Evolutionary conservation across 495 filamentous ascomycete species (phyloP), one percentile per base, ranked within the genome.

Genomic region (Aspergillus incahuasiensis): DNA sequence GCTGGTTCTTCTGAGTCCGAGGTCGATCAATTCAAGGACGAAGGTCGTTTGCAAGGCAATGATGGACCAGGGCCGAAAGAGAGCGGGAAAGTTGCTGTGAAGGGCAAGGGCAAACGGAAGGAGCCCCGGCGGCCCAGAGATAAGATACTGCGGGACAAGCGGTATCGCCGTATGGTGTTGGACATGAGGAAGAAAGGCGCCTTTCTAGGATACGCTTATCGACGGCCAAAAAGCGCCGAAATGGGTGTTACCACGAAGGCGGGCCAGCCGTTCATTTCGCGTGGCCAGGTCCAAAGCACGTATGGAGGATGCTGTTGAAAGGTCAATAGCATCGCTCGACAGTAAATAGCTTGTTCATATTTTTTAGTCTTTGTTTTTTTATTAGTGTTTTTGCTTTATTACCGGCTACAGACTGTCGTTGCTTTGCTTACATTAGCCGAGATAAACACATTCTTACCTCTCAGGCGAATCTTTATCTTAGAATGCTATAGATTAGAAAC

Each of bases 151-250:
- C 72, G 92, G 34, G 92, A 97, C 67, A 75, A 74, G 39, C 68
- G 75, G 13, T 77, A 85, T 2, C 82, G 79, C 11, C 76, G 72
- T 50, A 79, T 78, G 18, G 90, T 84, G 1, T 70, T 97, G 61
- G 87, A 91, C 52, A 78, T 92, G 52, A 80, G 92, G 55, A 91
- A 91, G 67, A 81, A 74, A 69, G 86, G 80, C 9, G 90, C 90
- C 1, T 96, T 96, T 69, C 67, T 91, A 49, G 92, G 92, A n/a
- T 97, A 97, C 68, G 91, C 88, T 12, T 96, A 91, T 68, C 81
- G 84, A 15, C 74, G 83, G 48, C 84, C 84, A 5, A 77, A 75
- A 56, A 63, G 64, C 6, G 59, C 71, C 16, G 59, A 58, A 30
- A 49, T 72, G 53, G 68, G 73, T 1, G 54, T 79, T 7, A 60